A percentile compares a stretch with the other conserved stretches of the same genome.
Evolutionary conservation across 2,329 filamentous ascomycete species (phyloP).

Genomic region (Xylariaceae sp.): DNA sequence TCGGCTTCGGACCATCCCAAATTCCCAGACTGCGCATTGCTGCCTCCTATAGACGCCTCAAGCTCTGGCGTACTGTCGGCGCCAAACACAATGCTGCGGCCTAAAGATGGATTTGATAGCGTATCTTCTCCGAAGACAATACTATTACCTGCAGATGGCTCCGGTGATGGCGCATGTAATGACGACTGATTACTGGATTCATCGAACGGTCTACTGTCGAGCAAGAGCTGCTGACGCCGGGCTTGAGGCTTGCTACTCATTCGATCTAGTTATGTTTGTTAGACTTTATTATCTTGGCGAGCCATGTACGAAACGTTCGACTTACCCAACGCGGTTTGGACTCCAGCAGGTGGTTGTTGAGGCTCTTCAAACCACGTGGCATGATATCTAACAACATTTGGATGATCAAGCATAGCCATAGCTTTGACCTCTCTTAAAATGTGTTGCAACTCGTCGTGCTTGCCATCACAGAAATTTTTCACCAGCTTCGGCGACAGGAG

Average conservation of each 20-base stretch:
- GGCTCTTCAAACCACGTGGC: slow-evolving; percentile 31
- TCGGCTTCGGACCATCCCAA: slow-evolving; percentile 35
- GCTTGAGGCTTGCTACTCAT: neutral
- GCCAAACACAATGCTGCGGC: neutral
- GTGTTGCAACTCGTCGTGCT: slow-evolving; percentile 27
- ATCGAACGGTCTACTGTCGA: slow-evolving; percentile 20
- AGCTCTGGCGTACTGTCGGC: neutral
- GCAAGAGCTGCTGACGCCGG: slow-evolving; percentile 16
- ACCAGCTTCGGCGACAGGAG: slow-evolving; percentile 26
- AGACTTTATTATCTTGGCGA: slow-evolving; percentile 1
- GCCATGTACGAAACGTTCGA: neutral
- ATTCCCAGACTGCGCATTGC: no score
- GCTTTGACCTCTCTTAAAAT: slow-evolving; percentile 31
- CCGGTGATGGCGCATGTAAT: neutral
- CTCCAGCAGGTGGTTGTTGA: slow-evolving; percentile 11
- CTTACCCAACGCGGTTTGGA: slow-evolving; percentile 8
- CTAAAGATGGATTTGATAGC: slow-evolving; percentile 1
- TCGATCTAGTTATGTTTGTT: slow-evolving; percentile 1
- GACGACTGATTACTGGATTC: slow-evolving; percentile 5
- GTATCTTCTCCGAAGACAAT: slow-evolving; percentile 24
- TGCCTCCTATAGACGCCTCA: no score
- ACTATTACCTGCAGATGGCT: slow-evolving; percentile 8
- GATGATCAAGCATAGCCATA: slow-evolving; percentile 30
- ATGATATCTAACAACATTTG: slow-evolving; percentile 32
- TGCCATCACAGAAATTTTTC: slow-evolving; percentile 26